Base-by-base conservation (phyloP, 495 filamentous ascomycete species). In the Aspergillus kassunensis region DNA sequence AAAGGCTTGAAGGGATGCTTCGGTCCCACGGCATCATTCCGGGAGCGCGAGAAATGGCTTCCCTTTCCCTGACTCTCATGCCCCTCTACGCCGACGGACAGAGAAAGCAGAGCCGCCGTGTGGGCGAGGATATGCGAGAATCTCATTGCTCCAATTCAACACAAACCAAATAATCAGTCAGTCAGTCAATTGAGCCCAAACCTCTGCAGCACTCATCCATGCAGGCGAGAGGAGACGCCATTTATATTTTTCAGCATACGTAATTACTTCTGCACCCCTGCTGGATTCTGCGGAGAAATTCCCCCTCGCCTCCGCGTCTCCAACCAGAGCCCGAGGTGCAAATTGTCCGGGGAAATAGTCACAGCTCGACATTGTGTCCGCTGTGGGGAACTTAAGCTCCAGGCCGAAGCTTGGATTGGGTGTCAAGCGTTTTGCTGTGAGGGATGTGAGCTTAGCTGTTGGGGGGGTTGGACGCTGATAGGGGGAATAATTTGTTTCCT, bases 1-100 rank as follows among this genome's bases (percentile, higher is more conserved):
- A 73, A 57, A 27, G 71, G 67, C 23, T 58, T 55, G 60, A 71
- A 72, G 10, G 71, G 65, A 1, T 58, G 56, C 8, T 68, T 55
- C 3, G 71, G 71, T 2, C 61, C 52, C 48, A 67, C 64, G 10
- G 63, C 59, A 4, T 66, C 48, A 37, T 53, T 65, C 34, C 69
- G 58, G 21, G 64, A 61, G 11, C 56, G 51, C 0, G 52, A 46
- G 35, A 61, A 55, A 29, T 37, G 45, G 30, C 49, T 58, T 19
- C 71, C 59, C 1, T 53, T 61, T 11, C 54, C 19, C 6, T 55
- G 20, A 21, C 59, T 50, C 15, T n/a, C n/a, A n/a, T n/a, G n/a
- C n/a, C n/a, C n/a, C n/a, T n/a, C n/a, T n/a, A n/a, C n/a, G n/a
- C n/a, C n/a, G n/a, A n/a, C n/a, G n/a, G n/a, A n/a, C n/a, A 72